These are phyloP conservation scores for Huntiella savannae DNA, from an alignment of 2,329 filamentous ascomycete species.

Conservation along the genomic window DNA sequence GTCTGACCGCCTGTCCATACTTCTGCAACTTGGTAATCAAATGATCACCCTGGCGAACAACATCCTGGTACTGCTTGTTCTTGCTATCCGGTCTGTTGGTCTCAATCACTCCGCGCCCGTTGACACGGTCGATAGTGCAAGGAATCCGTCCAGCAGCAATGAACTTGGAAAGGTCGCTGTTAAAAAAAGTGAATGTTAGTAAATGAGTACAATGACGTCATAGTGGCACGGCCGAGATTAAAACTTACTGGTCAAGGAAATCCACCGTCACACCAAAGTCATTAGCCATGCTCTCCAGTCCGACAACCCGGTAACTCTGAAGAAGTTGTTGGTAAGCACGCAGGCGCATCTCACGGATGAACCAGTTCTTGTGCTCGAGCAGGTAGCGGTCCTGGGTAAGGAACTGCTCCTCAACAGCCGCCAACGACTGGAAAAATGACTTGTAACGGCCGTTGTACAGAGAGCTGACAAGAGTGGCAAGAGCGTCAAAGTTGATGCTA, in stretches of 20 bases:
- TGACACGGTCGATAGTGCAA: slow-evolving; percentile 93
- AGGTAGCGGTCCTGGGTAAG: slow-evolving; percentile 87
- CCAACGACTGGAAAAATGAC: slow-evolving; percentile 78
- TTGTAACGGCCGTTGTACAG: slow-evolving; percentile 90
- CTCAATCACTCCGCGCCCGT: slow-evolving; percentile 91
- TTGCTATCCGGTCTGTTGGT: slow-evolving; percentile 96
- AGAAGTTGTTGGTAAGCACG: slow-evolving; percentile 92
- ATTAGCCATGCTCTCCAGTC: slow-evolving; percentile 89
- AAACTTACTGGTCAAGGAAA: slow-evolving; percentile 70
- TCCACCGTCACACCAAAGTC: slow-evolving; percentile 96
- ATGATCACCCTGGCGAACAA: slow-evolving; percentile 92
- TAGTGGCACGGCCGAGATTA: not conserved
- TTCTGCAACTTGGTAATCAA: slow-evolving; percentile 98
- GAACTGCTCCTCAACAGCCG: slow-evolving; percentile 82
- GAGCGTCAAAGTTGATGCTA: slow-evolving; percentile 71
- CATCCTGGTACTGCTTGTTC: slow-evolving; percentile 98
- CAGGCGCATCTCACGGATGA: slow-evolving; percentile 93
- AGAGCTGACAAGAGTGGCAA: slow-evolving; percentile 75
- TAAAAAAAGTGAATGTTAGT: not conserved
- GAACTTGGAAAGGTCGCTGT: slow-evolving; percentile 83
- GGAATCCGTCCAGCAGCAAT: slow-evolving; percentile 87
- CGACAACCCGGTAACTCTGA: slow-evolving; percentile 91
- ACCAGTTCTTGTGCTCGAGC: slow-evolving; percentile 91
- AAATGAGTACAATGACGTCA: not conserved
- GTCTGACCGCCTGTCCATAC: slow-evolving; percentile 87